A percentile compares a stretch with the other conserved stretches of the same genome.
These are phyloP conservation scores for Pichia sp. DNA, from an alignment of 1,139 yeast species.

Conservation along the genomic window DNA sequence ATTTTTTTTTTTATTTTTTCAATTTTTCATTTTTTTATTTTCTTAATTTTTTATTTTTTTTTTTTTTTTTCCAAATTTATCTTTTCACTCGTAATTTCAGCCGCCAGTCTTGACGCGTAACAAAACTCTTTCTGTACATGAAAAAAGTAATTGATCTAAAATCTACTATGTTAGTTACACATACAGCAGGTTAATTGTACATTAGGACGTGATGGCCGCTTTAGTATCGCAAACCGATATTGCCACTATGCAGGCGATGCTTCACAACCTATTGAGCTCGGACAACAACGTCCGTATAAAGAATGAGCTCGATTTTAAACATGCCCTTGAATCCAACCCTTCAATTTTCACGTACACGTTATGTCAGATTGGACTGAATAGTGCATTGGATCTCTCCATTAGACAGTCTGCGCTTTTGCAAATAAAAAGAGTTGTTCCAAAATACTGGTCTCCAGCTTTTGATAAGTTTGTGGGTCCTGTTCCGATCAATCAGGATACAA, in stretches of 20 bases:
- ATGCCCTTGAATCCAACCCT: conserved; percentile 16
- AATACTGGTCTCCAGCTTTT: conserved; percentile 82
- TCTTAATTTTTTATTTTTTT: too few relatives aligned
- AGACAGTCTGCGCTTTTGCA: conserved; percentile 67
- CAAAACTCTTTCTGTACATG: too few relatives aligned
- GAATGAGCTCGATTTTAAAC: conserved; percentile 23
- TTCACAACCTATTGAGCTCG: conserved; percentile 11
- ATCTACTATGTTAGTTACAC: too few relatives aligned
- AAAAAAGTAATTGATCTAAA: too few relatives aligned
- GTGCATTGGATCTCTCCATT: conserved; percentile 7
- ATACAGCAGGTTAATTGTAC: too few relatives aligned
- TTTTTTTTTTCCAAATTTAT: too few relatives aligned
- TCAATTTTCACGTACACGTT: conserved; percentile 15
- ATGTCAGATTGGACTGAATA: conserved; percentile 16
- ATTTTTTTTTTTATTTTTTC: too few relatives aligned
- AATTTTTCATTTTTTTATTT: too few relatives aligned
- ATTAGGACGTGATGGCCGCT: too few relatives aligned
- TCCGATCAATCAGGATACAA: conserved; percentile 41
- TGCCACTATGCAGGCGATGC: not conserved
- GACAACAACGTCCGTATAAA: conserved; percentile 21
- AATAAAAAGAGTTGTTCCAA: conserved; percentile 60
- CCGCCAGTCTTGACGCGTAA: too few relatives aligned
- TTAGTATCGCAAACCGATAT: too few relatives aligned
- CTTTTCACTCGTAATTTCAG: too few relatives aligned
- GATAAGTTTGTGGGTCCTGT: conserved; percentile 60